Percentiles rank a stretch among this genome's conserved stretches.
Evolutionary conservation across 1,284 basidiomycete genomes (phyloP).

Genomic region (Schizopora paradoxa): DNA sequence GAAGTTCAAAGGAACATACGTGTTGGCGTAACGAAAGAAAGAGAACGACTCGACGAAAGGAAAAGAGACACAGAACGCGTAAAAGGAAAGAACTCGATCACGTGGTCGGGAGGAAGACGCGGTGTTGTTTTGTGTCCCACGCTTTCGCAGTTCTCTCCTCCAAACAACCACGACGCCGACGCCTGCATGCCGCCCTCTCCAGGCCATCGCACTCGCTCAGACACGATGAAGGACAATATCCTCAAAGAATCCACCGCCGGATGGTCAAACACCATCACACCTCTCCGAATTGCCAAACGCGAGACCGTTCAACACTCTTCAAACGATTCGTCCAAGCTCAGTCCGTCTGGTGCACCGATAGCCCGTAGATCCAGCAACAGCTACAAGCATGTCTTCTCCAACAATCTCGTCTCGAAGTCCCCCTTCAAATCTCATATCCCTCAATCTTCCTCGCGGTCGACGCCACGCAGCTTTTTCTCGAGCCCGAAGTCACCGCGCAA

Average conservation of each 20-base stretch:
- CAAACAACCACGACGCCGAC: constrained; percentile 25
- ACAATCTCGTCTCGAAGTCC: constrained; percentile 83
- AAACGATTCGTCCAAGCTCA: constrained; percentile 29
- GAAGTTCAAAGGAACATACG: too few relatives aligned
- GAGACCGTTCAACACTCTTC: constrained; percentile 33
- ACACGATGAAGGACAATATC: constrained; percentile 18
- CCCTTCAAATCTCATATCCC: constrained; percentile 75
- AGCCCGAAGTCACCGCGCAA: constrained; percentile 34
- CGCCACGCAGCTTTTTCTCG: constrained; percentile 15
- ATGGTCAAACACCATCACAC: constrained; percentile 39
- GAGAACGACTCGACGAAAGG: too few relatives aligned
- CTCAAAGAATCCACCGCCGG: constrained; percentile 17
- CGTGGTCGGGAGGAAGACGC: too few relatives aligned
- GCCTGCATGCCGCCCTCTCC: constrained; percentile 24
- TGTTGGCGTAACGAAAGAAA: too few relatives aligned
- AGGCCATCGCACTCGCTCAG: constrained; percentile 19
- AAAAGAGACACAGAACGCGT: too few relatives aligned
- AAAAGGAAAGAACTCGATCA: too few relatives aligned
- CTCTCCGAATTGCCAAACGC: constrained; percentile 68
- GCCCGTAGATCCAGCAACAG: constrained; percentile 75
- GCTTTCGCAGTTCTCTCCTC: too few relatives aligned
- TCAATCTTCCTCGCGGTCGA: constrained; percentile 38
- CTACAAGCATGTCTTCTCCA: constrained; percentile 76
- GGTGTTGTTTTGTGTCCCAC: too few relatives aligned
- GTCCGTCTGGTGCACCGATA: constrained; percentile 27